phyloP scores from a whole-genome alignment of 345 rosid species.

The Eucalyptus erythrocorys region DNA sequence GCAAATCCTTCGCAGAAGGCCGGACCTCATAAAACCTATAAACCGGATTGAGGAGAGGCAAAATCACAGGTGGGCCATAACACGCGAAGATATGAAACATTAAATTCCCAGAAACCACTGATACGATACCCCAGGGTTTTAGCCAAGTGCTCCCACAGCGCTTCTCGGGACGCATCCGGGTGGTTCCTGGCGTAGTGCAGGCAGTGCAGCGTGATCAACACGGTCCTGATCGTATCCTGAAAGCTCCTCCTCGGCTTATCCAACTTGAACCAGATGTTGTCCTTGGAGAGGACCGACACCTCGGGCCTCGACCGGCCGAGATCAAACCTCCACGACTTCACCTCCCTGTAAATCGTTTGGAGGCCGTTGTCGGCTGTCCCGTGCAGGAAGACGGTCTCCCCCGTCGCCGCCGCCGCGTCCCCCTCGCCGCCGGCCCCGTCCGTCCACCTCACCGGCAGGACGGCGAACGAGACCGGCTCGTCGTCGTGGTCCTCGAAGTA shows the following conservation, averaged over 20 bases:
- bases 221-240: slow-evolving; percentile 35
- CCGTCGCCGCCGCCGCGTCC: not conserved
- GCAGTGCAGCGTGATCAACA: slow-evolving; percentile 41
- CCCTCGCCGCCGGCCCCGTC: slow-evolving; percentile 12
- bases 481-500: slow-evolving; percentile 46
- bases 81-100: not conserved
- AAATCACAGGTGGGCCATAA: not conserved
- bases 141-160: slow-evolving; percentile 54
- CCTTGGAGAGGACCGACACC: slow-evolving; percentile 56
- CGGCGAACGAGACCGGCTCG: slow-evolving; percentile 42
- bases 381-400: slow-evolving; percentile 26
- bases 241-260: slow-evolving; percentile 74
- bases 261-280: slow-evolving; percentile 49
- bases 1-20: slow-evolving; percentile 77
- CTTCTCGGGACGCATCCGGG: slow-evolving; percentile 39
- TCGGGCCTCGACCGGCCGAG: slow-evolving; percentile 35
- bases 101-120: not conserved
- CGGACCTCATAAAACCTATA: slow-evolving; percentile 52
- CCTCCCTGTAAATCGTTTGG: slow-evolving; percentile 34
- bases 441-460: slow-evolving; percentile 52
- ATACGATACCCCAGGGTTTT: slow-evolving; percentile 40
- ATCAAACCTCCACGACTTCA: slow-evolving; percentile 70
- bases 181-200: slow-evolving; percentile 46
- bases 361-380: slow-evolving; percentile 60
- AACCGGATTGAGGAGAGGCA: not conserved